These are phyloP conservation scores for Thalassiosira profunda DNA, from an alignment of 108 stramenopile genomes.

Conservation along the genomic window DNA sequence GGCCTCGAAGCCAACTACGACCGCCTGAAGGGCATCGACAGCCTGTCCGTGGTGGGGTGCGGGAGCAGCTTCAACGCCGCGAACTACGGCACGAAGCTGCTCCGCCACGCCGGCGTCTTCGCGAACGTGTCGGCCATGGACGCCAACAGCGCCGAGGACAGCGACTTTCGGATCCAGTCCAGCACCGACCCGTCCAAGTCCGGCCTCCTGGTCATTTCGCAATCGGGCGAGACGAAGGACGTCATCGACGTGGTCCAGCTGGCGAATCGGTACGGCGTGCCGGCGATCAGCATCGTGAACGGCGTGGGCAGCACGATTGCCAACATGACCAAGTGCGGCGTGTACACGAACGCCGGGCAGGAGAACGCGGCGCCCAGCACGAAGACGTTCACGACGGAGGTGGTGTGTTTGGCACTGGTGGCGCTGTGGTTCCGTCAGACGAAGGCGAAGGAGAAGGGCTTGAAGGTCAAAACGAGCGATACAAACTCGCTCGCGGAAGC, in stretches of 20 bases:
- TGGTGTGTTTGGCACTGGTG: slow-evolving; percentile 80
- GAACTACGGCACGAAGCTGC: slow-evolving; percentile 83
- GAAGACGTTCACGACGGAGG: slow-evolving; percentile 92
- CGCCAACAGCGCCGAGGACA: slow-evolving; percentile 64
- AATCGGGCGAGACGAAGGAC: slow-evolving; percentile 92
- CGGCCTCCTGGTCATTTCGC: slow-evolving; percentile 75
- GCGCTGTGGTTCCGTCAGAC: slow-evolving; percentile 85
- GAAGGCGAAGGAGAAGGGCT: slow-evolving; percentile 46
- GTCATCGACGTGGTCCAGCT: slow-evolving; percentile 60
- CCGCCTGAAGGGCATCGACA: slow-evolving; percentile 50
- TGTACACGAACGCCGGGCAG: slow-evolving; percentile 88
- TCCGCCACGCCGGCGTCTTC: slow-evolving; percentile 73
- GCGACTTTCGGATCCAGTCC: slow-evolving; percentile 53
- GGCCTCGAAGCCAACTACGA: slow-evolving; percentile 67
- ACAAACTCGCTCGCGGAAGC: slow-evolving; percentile 60
- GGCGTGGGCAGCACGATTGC: slow-evolving; percentile 87
- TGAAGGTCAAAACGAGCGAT: slow-evolving; percentile 20
- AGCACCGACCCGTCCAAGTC: slow-evolving; percentile 17
- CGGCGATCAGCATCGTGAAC: slow-evolving; percentile 79
- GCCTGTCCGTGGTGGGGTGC: slow-evolving; percentile 62
- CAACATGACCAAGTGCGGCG: slow-evolving; percentile 75
- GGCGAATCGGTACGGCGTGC: slow-evolving; percentile 51
- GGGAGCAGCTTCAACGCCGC: slow-evolving; percentile 85
- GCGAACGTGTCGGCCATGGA: slow-evolving; percentile 73
- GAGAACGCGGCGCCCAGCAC: slow-evolving; percentile 91